Base-by-base conservation (phyloP, 2,329 filamentous ascomycete genomes). In the Stachybotrys chlorohalonatus region DNA sequence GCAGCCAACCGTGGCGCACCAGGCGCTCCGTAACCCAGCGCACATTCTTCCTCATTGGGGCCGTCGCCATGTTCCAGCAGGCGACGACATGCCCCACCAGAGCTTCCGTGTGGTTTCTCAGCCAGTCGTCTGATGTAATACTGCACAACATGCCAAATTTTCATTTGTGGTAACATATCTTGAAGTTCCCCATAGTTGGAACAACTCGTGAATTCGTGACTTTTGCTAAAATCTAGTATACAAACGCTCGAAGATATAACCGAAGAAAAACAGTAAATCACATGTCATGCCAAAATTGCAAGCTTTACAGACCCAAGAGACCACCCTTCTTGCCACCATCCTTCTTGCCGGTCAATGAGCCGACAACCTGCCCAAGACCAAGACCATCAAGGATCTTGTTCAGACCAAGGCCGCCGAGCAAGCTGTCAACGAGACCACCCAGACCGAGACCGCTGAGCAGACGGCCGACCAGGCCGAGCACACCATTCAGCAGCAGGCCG, bases 401-500 rank as follows among this genome's bases (percentile, higher is more conserved):
- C 56, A 95, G 77, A 13, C 89, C 89, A 17, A 94, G 73, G 1
- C 87, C 86, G 54, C 89, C 87, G 1, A 96, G 80, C 4, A 95
- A 75, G 51, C 86, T 85, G 59, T 93, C 89, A 61, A 96, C 82
- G 0, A 96, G 70, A 15, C 87, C 87, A 56, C 91, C 91, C 1
- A 96, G 81, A 55, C 91, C 91, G 31, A 96, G 82, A 6, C 87
- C 89, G 62, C 87, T 86, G 56, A 94, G 80, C 64, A 95, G 74
- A 66, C 85, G 85, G 54, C 90, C 91, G 17, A 96, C 90, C 1
- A 96, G 80, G 48, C 88, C 88, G 7, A 96, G 78, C 0, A 96
- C 91, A 69, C 92, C 91, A 52, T 78, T 85, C 57, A 96, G 77
- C 59, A 96, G 72, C 56, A 96, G 74, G 24, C 92, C 92, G 49